Evolutionary conservation across 768 basidiomycete genomes (phyloP).

Genomic region (Clitopilus passeckerianus): DNA sequence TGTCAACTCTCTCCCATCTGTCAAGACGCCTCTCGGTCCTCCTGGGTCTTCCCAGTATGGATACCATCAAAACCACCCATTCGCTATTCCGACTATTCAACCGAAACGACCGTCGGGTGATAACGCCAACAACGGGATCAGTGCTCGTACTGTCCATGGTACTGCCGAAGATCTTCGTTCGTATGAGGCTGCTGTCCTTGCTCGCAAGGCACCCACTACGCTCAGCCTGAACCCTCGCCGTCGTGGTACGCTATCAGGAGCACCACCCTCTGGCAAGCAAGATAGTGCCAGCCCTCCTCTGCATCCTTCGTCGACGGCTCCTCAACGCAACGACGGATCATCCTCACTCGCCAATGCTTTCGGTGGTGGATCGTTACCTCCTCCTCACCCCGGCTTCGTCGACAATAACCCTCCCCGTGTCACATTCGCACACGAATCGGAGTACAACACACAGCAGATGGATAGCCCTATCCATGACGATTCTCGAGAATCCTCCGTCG

Average conservation of each 20-base stretch:
- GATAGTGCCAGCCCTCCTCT: neutral
- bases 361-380: neutral
- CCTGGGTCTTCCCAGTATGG: slow-evolving; percentile 13
- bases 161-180: slow-evolving; percentile 59
- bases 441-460: neutral
- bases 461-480: slow-evolving; percentile 5
- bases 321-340: neutral
- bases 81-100: neutral
- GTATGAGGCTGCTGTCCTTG: slow-evolving; percentile 74
- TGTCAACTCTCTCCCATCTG: slow-evolving; percentile 65
- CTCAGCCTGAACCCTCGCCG: slow-evolving; percentile 47
- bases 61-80: neutral
- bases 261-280: neutral
- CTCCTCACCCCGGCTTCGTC: neutral
- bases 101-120: slow-evolving; percentile 6
- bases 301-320: neutral
- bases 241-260: neutral
- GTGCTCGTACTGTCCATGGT: slow-evolving; percentile 36
- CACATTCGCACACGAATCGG: neutral
- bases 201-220: slow-evolving; percentile 56
- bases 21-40: slow-evolving; percentile 54
- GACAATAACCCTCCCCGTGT: neutral
- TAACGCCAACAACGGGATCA: slow-evolving; percentile 21
- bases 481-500: slow-evolving; percentile 25
- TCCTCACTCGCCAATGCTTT: neutral